Conservation (phyloP, 2,329 filamentous ascomycete genomes). For the Exserohilum turcica region DNA sequence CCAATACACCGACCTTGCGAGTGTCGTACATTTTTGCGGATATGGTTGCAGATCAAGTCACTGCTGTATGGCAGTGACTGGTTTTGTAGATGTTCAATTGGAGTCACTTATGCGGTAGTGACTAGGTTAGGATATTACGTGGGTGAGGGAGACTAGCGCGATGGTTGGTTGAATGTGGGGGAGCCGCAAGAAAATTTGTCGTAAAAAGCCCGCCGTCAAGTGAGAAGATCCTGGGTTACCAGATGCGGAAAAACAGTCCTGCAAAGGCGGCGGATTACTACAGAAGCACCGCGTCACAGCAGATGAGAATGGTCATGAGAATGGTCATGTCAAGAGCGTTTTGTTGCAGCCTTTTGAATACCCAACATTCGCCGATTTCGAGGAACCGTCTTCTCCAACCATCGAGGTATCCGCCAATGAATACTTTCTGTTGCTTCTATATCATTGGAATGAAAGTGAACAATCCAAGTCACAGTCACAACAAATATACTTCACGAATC, state of each 20-base stretch:
- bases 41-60: constrained; percentile 11
- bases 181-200: constrained; percentile 31
- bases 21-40: constrained; percentile 34
- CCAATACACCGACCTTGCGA: constrained; percentile 45
- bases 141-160: constrained; percentile 20
- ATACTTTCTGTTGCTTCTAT: no score
- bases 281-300: neutral
- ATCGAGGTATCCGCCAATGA: no score
- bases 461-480: no score
- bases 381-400: no score
- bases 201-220: constrained; percentile 13
- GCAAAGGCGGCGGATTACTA: neutral
- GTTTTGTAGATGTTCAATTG: constrained; percentile 4
- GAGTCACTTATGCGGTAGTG: constrained; percentile 6
- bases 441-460: no score
- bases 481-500: neutral
- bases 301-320: no score
- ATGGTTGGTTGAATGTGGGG: constrained; percentile 30
- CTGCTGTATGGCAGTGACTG: constrained; percentile 24
- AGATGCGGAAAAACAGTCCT: constrained; percentile 5
- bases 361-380: no score
- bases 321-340: no score
- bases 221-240: neutral
- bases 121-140: constrained; percentile 14
- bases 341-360: no score